Evolutionary conservation across 106 monocot genomes (phyloP).

Genomic region (Platanthera zijinensis): DNA sequence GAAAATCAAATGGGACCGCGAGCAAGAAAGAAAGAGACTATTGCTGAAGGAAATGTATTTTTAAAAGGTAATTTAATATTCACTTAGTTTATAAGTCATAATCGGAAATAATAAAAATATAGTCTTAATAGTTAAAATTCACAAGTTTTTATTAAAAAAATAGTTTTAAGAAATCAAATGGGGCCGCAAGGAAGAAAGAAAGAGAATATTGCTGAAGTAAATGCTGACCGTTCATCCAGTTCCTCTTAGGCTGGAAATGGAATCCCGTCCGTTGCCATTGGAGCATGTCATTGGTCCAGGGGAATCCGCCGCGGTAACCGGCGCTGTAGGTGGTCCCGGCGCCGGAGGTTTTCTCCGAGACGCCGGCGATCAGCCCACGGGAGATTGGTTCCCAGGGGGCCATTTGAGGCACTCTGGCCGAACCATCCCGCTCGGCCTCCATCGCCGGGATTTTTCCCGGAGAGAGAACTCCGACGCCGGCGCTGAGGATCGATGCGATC

Average conservation of each 20-base stretch:
- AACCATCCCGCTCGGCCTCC: background rate
- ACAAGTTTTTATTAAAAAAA: background rate
- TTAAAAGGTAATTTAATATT: too few relatives aligned
- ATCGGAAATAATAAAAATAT: too few relatives aligned
- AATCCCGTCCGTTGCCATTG: constrained; percentile 44
- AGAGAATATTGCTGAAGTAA: background rate
- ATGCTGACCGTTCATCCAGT: constrained; percentile 47
- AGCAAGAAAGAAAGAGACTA: too few relatives aligned
- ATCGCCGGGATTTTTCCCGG: background rate
- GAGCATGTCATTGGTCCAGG: constrained; percentile 43
- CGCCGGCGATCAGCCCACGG: constrained; percentile 15
- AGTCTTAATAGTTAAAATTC: too few relatives aligned
- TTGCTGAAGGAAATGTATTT: too few relatives aligned
- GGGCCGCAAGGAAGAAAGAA: too few relatives aligned
- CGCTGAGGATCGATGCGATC: background rate
- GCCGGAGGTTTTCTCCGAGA: constrained; percentile 29
- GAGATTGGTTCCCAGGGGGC: background rate
- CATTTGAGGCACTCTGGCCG: background rate
- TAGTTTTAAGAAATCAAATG: background rate
- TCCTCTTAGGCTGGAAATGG: constrained; percentile 39
- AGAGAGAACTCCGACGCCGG: background rate
- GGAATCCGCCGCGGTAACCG: background rate
- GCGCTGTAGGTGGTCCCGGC: background rate
- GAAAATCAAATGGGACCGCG: background rate
- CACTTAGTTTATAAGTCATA: too few relatives aligned